Conservation (phyloP, 768 basidiomycete species). For the Pleurotus ostreatus region DNA sequence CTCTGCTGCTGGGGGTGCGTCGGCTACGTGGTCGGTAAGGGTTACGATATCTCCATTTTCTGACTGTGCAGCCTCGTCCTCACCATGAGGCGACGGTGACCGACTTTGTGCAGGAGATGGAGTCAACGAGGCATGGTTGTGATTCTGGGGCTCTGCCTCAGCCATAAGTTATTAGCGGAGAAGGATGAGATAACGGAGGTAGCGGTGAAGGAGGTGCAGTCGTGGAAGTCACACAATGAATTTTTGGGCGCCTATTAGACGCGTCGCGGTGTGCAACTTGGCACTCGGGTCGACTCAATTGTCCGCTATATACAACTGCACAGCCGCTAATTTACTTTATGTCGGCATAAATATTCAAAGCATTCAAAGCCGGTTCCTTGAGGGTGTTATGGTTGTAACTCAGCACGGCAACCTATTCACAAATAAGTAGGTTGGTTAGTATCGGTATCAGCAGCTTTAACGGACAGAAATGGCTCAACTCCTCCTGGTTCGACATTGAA, state of each 20-base stretch:
- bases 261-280: slow-evolving; percentile 6
- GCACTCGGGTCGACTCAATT: no score
- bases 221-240: background rate
- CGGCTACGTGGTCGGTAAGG: slow-evolving; percentile 11
- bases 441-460: background rate
- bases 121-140: background rate
- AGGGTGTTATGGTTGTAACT: slow-evolving; percentile 82
- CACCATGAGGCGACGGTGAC: slow-evolving; percentile 22
- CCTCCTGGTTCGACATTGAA: slow-evolving; percentile 86
- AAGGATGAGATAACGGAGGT: background rate
- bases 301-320: no score
- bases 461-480: slow-evolving; percentile 40
- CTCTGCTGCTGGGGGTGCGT: slow-evolving; percentile 1
- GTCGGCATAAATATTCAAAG: slow-evolving; percentile 62
- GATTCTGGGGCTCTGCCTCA: slow-evolving; percentile 8
- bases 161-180: slow-evolving; percentile 8
- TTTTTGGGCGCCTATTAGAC: slow-evolving; percentile 2
- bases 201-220: no score
- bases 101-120: slow-evolving; percentile 10
- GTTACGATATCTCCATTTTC: slow-evolving; percentile 15
- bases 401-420: slow-evolving; percentile 63
- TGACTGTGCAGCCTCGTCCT: slow-evolving; percentile 22
- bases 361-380: slow-evolving; percentile 73
- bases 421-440: background rate
- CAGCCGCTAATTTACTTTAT: slow-evolving; percentile 13